phyloP scores from a whole-genome alignment of 805 yeast genomes.

The Candida mattraensis region DNA sequence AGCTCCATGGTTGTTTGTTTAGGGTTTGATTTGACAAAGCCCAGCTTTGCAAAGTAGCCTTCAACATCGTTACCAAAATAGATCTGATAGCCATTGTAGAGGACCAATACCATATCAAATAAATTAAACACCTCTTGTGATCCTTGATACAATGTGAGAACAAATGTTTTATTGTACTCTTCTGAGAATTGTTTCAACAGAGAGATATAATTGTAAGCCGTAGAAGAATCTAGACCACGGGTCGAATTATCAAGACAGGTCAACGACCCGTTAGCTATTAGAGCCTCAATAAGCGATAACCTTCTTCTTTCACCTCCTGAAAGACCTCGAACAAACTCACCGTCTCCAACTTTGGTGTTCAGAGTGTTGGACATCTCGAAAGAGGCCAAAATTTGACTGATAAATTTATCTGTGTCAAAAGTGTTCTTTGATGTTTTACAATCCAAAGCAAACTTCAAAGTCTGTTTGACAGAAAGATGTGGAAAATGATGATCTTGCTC shows the following conservation, averaged over 20 bases:
- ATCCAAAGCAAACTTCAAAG: no score
- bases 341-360: slow-evolving; percentile 44
- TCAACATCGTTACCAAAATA: slow-evolving; percentile 63
- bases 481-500: no score
- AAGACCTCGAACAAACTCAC: slow-evolving; percentile 56
- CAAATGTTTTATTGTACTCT: slow-evolving; percentile 12
- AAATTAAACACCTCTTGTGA: slow-evolving; percentile 63
- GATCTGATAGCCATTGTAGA: slow-evolving; percentile 62
- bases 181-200: slow-evolving; percentile 49
- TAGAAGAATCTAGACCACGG: slow-evolving; percentile 81
- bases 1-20: slow-evolving; percentile 28
- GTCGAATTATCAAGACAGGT: slow-evolving; percentile 83
- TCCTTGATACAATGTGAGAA: slow-evolving; percentile 45
- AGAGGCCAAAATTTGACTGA: no score
- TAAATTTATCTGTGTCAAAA: no score
- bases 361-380: slow-evolving; percentile 63
- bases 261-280: slow-evolving; percentile 61
- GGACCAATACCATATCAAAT: slow-evolving; percentile 61
- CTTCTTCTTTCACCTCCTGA: slow-evolving; percentile 88
- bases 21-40: slow-evolving; percentile 38
- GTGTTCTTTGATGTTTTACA: no score
- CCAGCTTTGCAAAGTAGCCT: slow-evolving; percentile 61
- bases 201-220: slow-evolving; percentile 72
- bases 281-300: slow-evolving; percentile 79
- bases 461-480: no score